Base-by-base conservation (phyloP, 169 alveolate genomes). In the Eimeria sp. region DNA sequence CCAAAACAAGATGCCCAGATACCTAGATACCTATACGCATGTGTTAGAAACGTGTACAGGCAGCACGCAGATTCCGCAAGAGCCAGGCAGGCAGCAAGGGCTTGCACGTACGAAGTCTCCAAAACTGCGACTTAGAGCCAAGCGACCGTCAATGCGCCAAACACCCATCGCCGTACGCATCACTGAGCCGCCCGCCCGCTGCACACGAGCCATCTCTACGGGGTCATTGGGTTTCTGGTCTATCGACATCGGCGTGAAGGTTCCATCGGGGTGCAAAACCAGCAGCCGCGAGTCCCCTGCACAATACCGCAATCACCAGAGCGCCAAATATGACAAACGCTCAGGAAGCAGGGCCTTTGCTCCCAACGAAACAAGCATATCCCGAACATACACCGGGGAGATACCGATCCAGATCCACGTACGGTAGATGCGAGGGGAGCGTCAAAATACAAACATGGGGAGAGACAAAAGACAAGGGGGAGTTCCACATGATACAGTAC, bases 161-260 rank as follows among this genome's bases (percentile, higher is more conserved):
- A 91, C 90, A 14, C 70, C 89, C 70, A 58, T 40, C 7, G 80
- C 83, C 30, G 70, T 43, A 27, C 30, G 63, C 78, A 75, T 43
- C 82, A 75, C 89, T 47, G 63, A 91, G 63, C 95, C 95, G 9
- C 95, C 95, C 6, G 95, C 95, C 57, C 54, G 40, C 82, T 40
- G 40, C 11, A 91, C 67, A 14, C 95, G 76, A 20, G 49, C 58
- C 70, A 63, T 51, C 90, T 91, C 95, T 0, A 16, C 49, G 54
- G 49, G 67, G 80, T 34, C 83, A 51, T 51, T 73, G n/a, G 95
- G 95, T 45, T 58, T 49, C 83, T 91, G 95, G 27, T 91, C 95
- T 27, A 16, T 30, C 43, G 95, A 91, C 82, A 91, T 27, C 14
- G 67, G 45, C 65, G 95, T 76, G 90, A 49, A 91, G 40, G 95